phyloP scores from a whole-genome alignment of 352 stramenopile genomes.

The Globisporangium solare region DNA sequence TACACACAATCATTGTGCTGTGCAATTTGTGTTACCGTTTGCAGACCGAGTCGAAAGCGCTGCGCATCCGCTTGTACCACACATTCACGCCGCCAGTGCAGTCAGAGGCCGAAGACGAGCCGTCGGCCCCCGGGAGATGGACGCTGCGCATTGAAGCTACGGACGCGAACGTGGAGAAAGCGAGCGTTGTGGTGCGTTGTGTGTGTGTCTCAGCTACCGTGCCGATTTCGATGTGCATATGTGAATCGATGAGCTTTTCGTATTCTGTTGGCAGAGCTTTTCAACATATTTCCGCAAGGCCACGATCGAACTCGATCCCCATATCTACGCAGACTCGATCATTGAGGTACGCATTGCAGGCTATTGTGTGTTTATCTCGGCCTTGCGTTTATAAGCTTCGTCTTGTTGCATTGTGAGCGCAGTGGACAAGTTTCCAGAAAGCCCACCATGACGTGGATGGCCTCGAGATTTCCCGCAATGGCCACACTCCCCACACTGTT shows the following conservation, averaged over 20 bases:
- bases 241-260: not conserved
- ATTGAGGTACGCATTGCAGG: conserved; percentile 36
- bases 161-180: conserved; percentile 24
- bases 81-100: conserved; percentile 45
- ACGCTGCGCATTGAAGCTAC: conserved; percentile 61
- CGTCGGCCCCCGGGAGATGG: conserved; percentile 38
- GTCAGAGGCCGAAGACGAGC: conserved; percentile 21
- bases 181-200: conserved; percentile 34
- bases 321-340: conserved; percentile 60
- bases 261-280: conserved; percentile 47
- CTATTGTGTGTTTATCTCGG: not conserved
- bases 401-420: too few species aligned
- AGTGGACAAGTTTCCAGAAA: conserved; percentile 82
- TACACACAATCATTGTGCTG: not conserved
- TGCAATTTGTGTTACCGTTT: not conserved
- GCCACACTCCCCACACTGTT: conserved; percentile 47
- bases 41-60: conserved; percentile 48
- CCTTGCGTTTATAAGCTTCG: too few species aligned
- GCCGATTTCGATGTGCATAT: not conserved
- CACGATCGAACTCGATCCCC: conserved; percentile 66
- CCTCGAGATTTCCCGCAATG: conserved; percentile 47
- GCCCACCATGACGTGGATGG: conserved; percentile 53
- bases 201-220: too few species aligned
- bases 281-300: conserved; percentile 74
- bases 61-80: conserved; percentile 60